phyloP scores from a whole-genome alignment of 2,329 filamentous ascomycete genomes.

The Oidium heveae region DNA sequence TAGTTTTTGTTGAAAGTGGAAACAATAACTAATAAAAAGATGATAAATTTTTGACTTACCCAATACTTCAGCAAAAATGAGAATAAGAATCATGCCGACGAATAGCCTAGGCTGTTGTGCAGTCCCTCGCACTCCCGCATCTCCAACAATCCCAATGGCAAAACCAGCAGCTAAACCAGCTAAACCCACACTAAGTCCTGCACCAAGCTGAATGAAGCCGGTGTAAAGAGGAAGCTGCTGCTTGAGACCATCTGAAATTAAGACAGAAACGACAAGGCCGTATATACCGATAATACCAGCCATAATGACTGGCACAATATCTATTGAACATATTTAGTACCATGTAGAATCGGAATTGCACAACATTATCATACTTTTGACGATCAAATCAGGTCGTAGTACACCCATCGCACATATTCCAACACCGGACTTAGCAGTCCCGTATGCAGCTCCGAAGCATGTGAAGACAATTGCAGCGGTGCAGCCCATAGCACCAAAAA shows the following conservation, averaged over 20 bases:
- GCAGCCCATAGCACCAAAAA: constrained; percentile 96
- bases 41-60: constrained; percentile 23
- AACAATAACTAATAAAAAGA: background rate
- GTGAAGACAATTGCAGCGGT: constrained; percentile 88
- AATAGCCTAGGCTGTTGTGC: constrained; percentile 44
- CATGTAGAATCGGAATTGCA: background rate
- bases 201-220: constrained; percentile 66
- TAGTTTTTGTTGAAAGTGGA: background rate
- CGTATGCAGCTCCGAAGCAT: constrained; percentile 89
- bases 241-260: constrained; percentile 57
- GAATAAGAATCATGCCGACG: constrained; percentile 60
- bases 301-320: constrained; percentile 99
- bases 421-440: constrained; percentile 96
- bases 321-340: constrained; percentile 21
- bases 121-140: constrained; percentile 69
- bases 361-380: constrained; percentile 57
- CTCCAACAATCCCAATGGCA: constrained; percentile 69
- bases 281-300: constrained; percentile 99
- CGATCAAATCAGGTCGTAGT: constrained; percentile 87
- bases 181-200: constrained; percentile 58
- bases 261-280: constrained; percentile 66
- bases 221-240: constrained; percentile 54
- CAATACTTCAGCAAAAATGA: constrained; percentile 68
- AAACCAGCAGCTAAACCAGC: constrained; percentile 67
- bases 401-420: constrained; percentile 98